phyloP scores from a whole-genome alignment of 2,329 filamentous ascomycete genomes.

The Gaeumannomyces sp. region DNA sequence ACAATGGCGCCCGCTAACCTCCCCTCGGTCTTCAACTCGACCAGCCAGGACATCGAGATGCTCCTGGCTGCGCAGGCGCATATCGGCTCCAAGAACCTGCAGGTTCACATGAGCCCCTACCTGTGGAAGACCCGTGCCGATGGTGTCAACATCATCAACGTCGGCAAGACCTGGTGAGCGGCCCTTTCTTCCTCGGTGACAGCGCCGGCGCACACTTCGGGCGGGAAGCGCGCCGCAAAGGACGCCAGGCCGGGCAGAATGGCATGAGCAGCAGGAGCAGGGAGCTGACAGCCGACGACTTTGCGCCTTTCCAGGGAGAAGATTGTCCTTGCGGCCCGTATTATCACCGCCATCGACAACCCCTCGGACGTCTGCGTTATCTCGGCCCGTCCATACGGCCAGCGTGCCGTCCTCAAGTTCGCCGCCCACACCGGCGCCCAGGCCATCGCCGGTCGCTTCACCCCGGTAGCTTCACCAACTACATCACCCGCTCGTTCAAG shows the following conservation, averaged over 20 bases:
- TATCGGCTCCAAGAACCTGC: conserved; percentile 97
- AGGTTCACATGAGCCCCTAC: conserved; percentile 90
- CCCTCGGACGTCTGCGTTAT: conserved; percentile 98
- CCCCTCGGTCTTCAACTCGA: conserved; percentile 93
- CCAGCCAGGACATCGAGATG: conserved; percentile 98
- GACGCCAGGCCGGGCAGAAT: too few relatives aligned
- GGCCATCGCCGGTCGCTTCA: conserved; percentile 99
- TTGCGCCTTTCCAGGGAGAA: conserved; percentile 69
- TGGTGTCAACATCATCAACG: conserved; percentile 98
- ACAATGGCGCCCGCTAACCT: conserved; percentile 95
- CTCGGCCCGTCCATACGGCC: conserved; percentile 98
- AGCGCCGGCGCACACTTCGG: neutral
- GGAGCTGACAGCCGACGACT: neutral
- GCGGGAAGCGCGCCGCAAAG: neutral
- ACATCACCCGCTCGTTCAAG: conserved; percentile 99
- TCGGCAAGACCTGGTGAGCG: conserved; percentile 98
- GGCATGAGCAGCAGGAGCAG: neutral
- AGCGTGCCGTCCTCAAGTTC: conserved; percentile 99
- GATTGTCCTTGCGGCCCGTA: conserved; percentile 96
- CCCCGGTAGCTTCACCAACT: conserved; percentile 99
- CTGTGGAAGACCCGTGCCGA: conserved; percentile 99
- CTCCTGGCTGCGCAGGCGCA: conserved; percentile 95
- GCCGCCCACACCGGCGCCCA: conserved; percentile 96
- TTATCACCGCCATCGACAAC: conserved; percentile 99
- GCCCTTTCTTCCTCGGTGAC: neutral